Percentiles rank a stretch among this genome's conserved stretches.
These are phyloP conservation scores for Thelonectria blattea DNA, from an alignment of 2,329 filamentous ascomycete genomes.

Conservation along the genomic window DNA sequence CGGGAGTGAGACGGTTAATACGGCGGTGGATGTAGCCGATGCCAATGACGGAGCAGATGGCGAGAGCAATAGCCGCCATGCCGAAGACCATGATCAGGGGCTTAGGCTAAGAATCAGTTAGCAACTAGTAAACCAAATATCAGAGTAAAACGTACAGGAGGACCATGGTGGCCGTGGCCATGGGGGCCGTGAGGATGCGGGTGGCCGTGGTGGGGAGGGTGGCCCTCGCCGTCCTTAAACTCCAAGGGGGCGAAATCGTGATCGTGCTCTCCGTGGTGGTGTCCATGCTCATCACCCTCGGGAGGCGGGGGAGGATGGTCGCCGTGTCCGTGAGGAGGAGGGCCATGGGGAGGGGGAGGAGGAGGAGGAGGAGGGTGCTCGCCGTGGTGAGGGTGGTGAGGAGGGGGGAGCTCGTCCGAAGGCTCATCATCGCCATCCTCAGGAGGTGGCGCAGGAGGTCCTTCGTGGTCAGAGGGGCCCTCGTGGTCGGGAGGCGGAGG, in stretches of 20 bases:
- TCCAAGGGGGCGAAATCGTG: constrained; percentile 30
- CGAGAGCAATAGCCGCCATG: constrained; percentile 33
- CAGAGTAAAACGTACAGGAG: constrained; percentile 24
- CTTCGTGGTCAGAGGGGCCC: background rate
- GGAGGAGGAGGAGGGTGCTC: constrained; percentile 11
- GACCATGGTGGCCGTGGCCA: constrained; percentile 21
- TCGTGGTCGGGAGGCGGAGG: background rate
- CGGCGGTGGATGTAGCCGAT: constrained; percentile 35
- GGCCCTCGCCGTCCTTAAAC: constrained; percentile 27
- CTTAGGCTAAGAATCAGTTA: constrained; percentile 17
- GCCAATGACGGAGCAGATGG: constrained; percentile 35
- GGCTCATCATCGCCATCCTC: background rate
- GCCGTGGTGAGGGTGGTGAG: constrained; percentile 18
- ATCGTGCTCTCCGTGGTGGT: constrained; percentile 33
- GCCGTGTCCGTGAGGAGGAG: constrained; percentile 4
- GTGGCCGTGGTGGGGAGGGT: constrained; percentile 31
- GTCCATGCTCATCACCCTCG: constrained; percentile 9
- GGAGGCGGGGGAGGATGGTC: constrained; percentile 8
- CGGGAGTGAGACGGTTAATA: constrained; percentile 24
- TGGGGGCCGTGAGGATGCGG: constrained; percentile 25
- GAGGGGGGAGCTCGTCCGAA: constrained; percentile 4
- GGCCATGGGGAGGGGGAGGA: constrained; percentile 6
- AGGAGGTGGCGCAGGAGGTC: background rate
- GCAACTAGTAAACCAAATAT: background rate
- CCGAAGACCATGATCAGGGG: constrained; percentile 35